A percentile compares a stretch with the other conserved stretches of the same genome.
Evolutionary conservation across 2,329 filamentous ascomycete species (phyloP).

Genomic region (Rutstroemia sp.): DNA sequence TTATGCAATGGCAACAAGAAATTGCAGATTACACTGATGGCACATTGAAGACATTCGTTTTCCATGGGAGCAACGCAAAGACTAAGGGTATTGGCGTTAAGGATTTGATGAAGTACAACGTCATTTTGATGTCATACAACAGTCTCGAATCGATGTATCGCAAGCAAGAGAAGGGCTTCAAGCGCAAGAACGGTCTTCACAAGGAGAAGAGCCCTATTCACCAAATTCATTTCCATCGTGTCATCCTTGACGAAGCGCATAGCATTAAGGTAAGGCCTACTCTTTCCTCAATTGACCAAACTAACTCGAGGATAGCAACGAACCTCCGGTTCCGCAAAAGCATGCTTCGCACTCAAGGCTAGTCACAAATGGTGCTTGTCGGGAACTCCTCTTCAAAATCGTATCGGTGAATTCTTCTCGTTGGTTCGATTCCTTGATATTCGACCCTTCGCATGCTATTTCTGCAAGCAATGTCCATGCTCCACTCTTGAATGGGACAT

Average conservation of each 20-base stretch:
- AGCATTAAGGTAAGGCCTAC: conserved; percentile 66
- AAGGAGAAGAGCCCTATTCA: conserved; percentile 80
- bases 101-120: conserved; percentile 75
- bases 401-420: conserved; percentile 96
- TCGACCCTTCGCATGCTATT: conserved; percentile 83
- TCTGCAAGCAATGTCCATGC: conserved; percentile 83
- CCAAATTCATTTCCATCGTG: conserved; percentile 76
- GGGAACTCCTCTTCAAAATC: conserved; percentile 91
- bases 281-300: neutral
- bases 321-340: conserved; percentile 85
- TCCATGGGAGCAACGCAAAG: conserved; percentile 80
- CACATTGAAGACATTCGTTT: conserved; percentile 82
- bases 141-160: conserved; percentile 85
- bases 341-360: conserved; percentile 84
- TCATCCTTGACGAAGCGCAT: conserved; percentile 93
- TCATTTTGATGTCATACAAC: conserved; percentile 97
- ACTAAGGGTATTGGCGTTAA: conserved; percentile 68
- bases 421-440: conserved; percentile 86
- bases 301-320: conserved; percentile 46
- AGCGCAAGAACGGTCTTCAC: conserved; percentile 68
- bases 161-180: conserved; percentile 87
- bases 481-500: conserved; percentile 78
- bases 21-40: conserved; percentile 78
- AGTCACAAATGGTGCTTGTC: conserved; percentile 93
- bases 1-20: conserved; percentile 91